Evolutionary conservation across 768 basidiomycete species (phyloP).

Genomic region (Symmetrospora coprosmae): DNA sequence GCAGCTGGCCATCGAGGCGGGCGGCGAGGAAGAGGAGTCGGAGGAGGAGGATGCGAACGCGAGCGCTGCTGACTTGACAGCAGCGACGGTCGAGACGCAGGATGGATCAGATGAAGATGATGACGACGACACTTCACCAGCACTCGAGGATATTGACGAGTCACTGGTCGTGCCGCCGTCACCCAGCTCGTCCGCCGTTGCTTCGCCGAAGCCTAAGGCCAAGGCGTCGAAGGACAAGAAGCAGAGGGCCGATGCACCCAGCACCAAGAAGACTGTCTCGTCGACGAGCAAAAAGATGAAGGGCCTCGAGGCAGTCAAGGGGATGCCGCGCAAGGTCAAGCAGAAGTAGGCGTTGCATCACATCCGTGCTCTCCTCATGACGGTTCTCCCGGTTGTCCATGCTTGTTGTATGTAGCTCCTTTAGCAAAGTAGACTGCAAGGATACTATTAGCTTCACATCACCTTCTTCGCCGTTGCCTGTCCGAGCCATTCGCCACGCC

Average conservation of each 20-base stretch:
- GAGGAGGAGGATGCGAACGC: not conserved
- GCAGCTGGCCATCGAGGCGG: not conserved
- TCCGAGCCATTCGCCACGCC: too few species aligned
- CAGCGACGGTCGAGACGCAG: not conserved
- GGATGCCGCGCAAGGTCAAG: slow-evolving; percentile 10
- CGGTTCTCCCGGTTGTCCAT: too few species aligned
- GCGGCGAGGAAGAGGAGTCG: not conserved
- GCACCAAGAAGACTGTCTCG: slow-evolving; percentile 8
- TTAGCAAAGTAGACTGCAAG: too few species aligned
- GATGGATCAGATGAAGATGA: slow-evolving; percentile 5
- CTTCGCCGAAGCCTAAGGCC: not conserved
- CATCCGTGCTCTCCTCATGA: too few species aligned
- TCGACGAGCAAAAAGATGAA: slow-evolving; percentile 20
- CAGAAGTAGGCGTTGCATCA: not conserved
- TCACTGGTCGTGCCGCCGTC: not conserved
- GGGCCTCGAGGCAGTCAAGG: slow-evolving; percentile 7
- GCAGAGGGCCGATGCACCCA: not conserved
- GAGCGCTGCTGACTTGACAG: not conserved
- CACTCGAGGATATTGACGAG: slow-evolving; percentile 22
- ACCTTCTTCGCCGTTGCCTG: too few species aligned
- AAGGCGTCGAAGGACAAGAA: not conserved
- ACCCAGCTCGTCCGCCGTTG: not conserved
- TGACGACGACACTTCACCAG: too few species aligned
- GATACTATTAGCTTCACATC: too few species aligned
- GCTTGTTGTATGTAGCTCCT: too few species aligned